phyloP scores from a whole-genome alignment of 2,329 filamentous ascomycete species.

The Trichoderma sp. region DNA sequence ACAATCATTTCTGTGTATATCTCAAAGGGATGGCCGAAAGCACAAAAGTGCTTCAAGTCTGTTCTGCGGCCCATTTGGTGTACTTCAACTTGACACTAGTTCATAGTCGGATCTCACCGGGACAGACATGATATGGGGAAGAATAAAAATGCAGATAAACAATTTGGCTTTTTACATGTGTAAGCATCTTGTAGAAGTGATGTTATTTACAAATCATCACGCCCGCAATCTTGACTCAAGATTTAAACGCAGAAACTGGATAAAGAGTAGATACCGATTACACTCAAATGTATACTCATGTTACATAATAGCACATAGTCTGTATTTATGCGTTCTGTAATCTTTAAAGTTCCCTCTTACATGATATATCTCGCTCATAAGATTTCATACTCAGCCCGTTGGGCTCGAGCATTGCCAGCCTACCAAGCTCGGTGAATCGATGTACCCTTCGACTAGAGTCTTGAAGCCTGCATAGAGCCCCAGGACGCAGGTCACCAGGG shows the following conservation, averaged over 20 bases:
- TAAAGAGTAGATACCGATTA: neutral
- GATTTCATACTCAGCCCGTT: neutral
- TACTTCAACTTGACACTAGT: neutral
- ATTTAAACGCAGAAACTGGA: neutral
- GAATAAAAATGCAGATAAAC: neutral
- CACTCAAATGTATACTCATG: neutral
- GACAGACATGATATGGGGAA: neutral
- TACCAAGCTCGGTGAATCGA: neutral
- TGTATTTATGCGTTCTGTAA: neutral
- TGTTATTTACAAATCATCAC: too few relatives aligned
- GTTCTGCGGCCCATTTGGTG: neutral
- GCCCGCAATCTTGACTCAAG: too few relatives aligned
- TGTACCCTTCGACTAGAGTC: neutral
- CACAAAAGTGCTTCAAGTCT: neutral
- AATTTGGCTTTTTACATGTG: too few relatives aligned
- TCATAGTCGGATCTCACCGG: neutral
- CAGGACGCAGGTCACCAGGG: neutral
- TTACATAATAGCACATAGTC: neutral
- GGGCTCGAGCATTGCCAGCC: neutral
- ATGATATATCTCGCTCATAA: neutral
- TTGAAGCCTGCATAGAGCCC: neutral
- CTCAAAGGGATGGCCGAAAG: neutral
- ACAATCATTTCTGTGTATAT: neutral
- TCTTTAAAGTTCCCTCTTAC: neutral
- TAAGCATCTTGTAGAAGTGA: too few relatives aligned